Evolutionary conservation across 352 stramenopile genomes (phyloP).

Genomic region (Phytophthora kernoviae): DNA sequence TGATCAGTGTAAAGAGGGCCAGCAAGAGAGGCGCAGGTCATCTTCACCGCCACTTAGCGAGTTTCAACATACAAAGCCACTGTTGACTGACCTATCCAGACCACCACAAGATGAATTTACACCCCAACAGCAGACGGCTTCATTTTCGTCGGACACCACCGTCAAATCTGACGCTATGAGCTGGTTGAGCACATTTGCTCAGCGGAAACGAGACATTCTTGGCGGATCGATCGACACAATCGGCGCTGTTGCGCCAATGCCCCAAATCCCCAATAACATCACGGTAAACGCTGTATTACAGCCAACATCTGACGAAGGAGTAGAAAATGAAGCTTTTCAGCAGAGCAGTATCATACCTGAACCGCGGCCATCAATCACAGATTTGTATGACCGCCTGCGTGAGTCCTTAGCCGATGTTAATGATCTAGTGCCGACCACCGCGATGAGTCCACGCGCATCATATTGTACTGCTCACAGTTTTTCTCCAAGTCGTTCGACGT

Average conservation of each 20-base stretch:
- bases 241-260: neutral
- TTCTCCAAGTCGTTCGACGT: neutral
- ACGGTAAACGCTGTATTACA: neutral
- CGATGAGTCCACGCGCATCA: conserved; percentile 4
- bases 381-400: conserved; percentile 35
- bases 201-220: conserved; percentile 74
- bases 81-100: neutral
- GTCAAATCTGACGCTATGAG: conserved; percentile 50
- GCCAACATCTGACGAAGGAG: neutral
- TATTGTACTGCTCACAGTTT: conserved; percentile 16
- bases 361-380: conserved; percentile 1
- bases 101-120: conserved; percentile 11
- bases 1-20: neutral
- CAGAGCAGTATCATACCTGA: conserved; percentile 9
- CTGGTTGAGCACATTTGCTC: conserved; percentile 67
- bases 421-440: conserved; percentile 12
- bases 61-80: neutral
- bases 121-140: neutral
- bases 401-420: conserved; percentile 29
- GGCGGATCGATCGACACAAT: conserved; percentile 36
- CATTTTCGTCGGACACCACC: neutral
- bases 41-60: conserved; percentile 5
- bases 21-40: neutral
- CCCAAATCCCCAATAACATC: conserved; percentile 2
- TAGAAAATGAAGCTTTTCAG: conserved; percentile 5